These are phyloP conservation scores for Oryza meridionalis DNA, from an alignment of 176 grass and related monocot genomes.

Conservation along the genomic window DNA sequence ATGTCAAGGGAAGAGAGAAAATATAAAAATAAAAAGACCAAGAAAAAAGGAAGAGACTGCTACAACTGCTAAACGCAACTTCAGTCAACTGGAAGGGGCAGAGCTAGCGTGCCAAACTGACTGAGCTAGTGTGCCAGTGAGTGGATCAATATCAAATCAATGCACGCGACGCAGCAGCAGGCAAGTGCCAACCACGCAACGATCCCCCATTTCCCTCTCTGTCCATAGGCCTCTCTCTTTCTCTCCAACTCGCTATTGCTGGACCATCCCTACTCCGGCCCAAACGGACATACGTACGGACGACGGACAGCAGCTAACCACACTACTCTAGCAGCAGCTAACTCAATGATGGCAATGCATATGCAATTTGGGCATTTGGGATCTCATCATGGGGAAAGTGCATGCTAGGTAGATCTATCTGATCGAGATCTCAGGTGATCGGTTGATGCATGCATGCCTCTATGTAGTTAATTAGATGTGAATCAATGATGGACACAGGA, in stretches of 20 bases:
- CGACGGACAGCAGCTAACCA: not conserved
- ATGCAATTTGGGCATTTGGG: too few relatives aligned
- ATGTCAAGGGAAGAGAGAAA: too few relatives aligned
- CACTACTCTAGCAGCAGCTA: not conserved
- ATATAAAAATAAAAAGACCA: too few relatives aligned
- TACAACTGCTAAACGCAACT: too few relatives aligned
- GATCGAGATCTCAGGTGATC: not conserved
- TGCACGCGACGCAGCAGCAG: not conserved
- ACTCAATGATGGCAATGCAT: not conserved
- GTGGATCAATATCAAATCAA: not conserved
- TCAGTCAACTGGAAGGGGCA: too few relatives aligned
- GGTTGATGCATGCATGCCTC: not conserved
- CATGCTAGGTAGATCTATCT: not conserved
- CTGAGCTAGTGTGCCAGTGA: too few relatives aligned
- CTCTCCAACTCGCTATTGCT: not conserved
- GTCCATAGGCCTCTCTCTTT: too few relatives aligned
- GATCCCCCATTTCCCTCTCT: not conserved
- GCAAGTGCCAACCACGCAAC: constrained; percentile 1
- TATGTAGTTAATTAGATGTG: too few relatives aligned
- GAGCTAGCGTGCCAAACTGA: too few relatives aligned
- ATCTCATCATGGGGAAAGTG: not conserved
- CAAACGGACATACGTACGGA: not conserved
- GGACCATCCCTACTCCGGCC: not conserved
- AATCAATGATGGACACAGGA: too few relatives aligned
- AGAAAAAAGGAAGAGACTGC: too few relatives aligned